Base-by-base conservation (phyloP, 106 monocot genomes). In the Dioscorea dumetorum region DNA sequence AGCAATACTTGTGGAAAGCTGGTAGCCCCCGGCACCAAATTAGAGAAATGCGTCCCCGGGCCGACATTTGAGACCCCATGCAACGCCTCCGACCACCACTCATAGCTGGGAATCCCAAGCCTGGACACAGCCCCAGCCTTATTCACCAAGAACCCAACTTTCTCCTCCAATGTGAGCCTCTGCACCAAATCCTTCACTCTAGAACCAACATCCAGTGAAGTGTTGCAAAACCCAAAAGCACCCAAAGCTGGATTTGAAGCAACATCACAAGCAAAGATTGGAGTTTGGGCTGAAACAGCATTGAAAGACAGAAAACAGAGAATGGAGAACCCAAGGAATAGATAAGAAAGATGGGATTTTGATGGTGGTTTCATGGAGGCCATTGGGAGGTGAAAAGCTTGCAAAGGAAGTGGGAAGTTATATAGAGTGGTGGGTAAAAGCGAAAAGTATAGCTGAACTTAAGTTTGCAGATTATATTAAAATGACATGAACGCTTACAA, bases 41-140 rank as follows among this genome's bases (percentile, higher is more conserved):
- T 54, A 0, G 89, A 75, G 72, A 90, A 90, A 28, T 73, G 61
- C 2, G 86, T 86, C 23, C 90, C 90, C 2, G 83, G 83, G 0
- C 90, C 90, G 52, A 83, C 78, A 61, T 79, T 76, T 16, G 90
- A 90, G 17, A 90, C 90, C 22, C 90, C 90, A 74, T 90, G 90
- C 50, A 90, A 70, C 11, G 86, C 90, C 73, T 90, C 90, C 21
- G 90, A 90, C 90, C 90, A 90, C 90, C 90, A 90, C 68, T 90
- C 80, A 28, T 90, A 90, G 60, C 66, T 65, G 10, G 90, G 90
- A 20, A 90, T 83, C 18, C 90, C 90, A 13, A 90, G 80, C 70
- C 90, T 59, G 2, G 34, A 2, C 66, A 90, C 86, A 0, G 79
- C 82, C 10, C 57, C 61, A 2, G 80, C 78, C 67, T 78, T 83